phyloP scores from a whole-genome alignment of 179 eudicot species.

The Vitellaria paradoxa region DNA sequence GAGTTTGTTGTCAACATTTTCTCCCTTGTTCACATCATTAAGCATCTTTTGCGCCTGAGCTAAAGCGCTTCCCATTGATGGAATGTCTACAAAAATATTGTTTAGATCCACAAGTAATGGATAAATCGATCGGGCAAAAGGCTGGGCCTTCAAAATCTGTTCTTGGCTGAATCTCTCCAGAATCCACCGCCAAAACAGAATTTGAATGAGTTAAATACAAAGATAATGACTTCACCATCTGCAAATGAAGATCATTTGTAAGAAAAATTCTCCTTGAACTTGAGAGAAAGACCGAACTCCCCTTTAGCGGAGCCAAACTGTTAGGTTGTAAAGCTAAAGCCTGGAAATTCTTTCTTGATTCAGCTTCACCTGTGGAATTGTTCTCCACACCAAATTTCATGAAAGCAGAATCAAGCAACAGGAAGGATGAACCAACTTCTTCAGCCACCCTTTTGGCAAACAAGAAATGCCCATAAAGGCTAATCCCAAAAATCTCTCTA shows the following conservation, averaged over 20 bases:
- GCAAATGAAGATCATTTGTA: too few relatives aligned
- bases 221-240: slow-evolving; percentile 50
- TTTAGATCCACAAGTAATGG: slow-evolving; percentile 78
- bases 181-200: slow-evolving; percentile 20
- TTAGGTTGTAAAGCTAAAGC: slow-evolving; percentile 45
- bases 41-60: too few relatives aligned
- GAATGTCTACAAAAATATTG: slow-evolving; percentile 59
- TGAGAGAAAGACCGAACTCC: slow-evolving; percentile 32
- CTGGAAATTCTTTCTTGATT: slow-evolving; percentile 27
- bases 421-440: slow-evolving; percentile 74
- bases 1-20: too few relatives aligned
- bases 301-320: slow-evolving; percentile 45
- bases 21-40: too few relatives aligned
- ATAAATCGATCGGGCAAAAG: slow-evolving; percentile 70
- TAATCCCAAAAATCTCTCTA: slow-evolving; percentile 87
- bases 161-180: slow-evolving; percentile 35
- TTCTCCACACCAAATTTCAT: slow-evolving; percentile 27
- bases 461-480: slow-evolving; percentile 60
- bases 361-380: slow-evolving; percentile 24
- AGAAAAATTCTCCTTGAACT: slow-evolving; percentile 35
- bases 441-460: slow-evolving; percentile 65
- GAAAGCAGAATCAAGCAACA: slow-evolving; percentile 66
- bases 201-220: slow-evolving; percentile 35
- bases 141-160: slow-evolving; percentile 67
- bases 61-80: too few relatives aligned